These are phyloP conservation scores for Cladophialophora yegresii DNA, from an alignment of 2,329 filamentous ascomycete genomes.

Conservation along the genomic window DNA sequence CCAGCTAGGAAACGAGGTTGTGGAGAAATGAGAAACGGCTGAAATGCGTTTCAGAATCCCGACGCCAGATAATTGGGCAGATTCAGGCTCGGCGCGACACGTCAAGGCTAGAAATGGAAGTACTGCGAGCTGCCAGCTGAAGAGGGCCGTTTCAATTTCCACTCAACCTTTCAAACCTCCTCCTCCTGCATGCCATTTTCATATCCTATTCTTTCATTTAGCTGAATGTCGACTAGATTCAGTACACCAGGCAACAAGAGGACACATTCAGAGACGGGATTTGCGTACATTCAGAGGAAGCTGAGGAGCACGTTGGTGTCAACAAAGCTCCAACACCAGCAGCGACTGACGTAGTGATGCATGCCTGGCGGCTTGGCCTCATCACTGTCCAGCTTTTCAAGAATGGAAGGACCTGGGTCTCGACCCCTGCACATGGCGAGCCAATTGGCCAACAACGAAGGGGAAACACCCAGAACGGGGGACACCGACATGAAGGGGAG, in stretches of 20 bases:
- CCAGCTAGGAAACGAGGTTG: background rate
- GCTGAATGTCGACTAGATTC: background rate
- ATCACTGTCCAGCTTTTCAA: background rate
- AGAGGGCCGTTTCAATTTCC: background rate
- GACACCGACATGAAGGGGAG: background rate
- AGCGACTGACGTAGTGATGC: background rate
- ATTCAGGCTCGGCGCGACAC: slow-evolving; percentile 2
- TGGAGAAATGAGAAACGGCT: slow-evolving; percentile 10
- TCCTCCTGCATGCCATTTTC: background rate
- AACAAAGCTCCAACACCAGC: background rate
- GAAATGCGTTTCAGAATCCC: slow-evolving; percentile 1
- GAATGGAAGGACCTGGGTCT: background rate
- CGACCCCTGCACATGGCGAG: background rate
- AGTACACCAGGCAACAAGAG: background rate
- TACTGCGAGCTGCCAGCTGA: background rate
- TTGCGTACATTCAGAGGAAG: background rate
- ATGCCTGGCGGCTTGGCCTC: slow-evolving; percentile 4
- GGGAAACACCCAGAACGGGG: background rate
- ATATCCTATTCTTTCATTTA: background rate
- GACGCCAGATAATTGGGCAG: background rate
- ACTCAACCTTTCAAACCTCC: background rate
- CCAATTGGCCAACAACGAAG: background rate
- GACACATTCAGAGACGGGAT: background rate
- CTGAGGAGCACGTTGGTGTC: background rate
- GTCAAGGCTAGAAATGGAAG: background rate